Percentiles rank a stretch among this genome's conserved stretches.
Evolutionary conservation across 306 rosid genomes (phyloP).

Genomic region (Parietaria judaica): DNA sequence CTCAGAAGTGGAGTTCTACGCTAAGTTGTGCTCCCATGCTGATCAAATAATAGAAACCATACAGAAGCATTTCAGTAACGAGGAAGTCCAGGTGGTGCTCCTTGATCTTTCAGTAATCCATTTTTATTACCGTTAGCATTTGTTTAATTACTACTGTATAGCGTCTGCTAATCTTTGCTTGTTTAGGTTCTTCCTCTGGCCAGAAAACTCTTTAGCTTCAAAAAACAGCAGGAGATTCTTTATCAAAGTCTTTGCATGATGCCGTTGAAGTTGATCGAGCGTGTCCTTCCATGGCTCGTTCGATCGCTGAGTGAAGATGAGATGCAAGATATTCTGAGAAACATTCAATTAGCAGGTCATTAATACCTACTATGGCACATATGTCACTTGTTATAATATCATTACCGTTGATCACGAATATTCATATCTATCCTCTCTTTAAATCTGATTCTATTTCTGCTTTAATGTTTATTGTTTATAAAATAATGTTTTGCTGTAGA

Average conservation of each 20-base stretch:
- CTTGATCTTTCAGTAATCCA: slow-evolving; percentile 14
- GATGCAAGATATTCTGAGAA: slow-evolving; percentile 56
- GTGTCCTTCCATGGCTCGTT: slow-evolving; percentile 90
- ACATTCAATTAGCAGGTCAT: slow-evolving; percentile 92
- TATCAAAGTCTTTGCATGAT: slow-evolving; percentile 92
- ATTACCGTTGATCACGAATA: slow-evolving; percentile 2
- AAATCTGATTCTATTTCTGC: too few relatives aligned
- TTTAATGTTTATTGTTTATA: too few relatives aligned
- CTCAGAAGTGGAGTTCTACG: slow-evolving; percentile 79
- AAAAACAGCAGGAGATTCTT: slow-evolving; percentile 77
- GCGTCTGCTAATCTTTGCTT: slow-evolving; percentile 16
- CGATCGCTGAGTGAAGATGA: slow-evolving; percentile 74
- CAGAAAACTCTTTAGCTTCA: slow-evolving; percentile 79
- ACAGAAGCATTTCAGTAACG: slow-evolving; percentile 76
- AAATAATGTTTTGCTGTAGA: too few relatives aligned
- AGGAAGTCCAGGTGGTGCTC: slow-evolving; percentile 85
- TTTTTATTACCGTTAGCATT: background rate
- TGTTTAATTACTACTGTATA: slow-evolving; percentile 10
- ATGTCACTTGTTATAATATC: slow-evolving; percentile 14
- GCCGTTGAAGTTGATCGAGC: slow-evolving; percentile 93
- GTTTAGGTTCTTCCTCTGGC: slow-evolving; percentile 98
- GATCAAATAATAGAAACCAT: slow-evolving; percentile 91
- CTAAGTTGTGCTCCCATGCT: slow-evolving; percentile 82
- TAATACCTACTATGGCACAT: slow-evolving; percentile 21
- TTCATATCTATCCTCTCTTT: slow-evolving; percentile 1